phyloP scores from a whole-genome alignment of 768 basidiomycete species.

The Exsudoporus frostii region DNA sequence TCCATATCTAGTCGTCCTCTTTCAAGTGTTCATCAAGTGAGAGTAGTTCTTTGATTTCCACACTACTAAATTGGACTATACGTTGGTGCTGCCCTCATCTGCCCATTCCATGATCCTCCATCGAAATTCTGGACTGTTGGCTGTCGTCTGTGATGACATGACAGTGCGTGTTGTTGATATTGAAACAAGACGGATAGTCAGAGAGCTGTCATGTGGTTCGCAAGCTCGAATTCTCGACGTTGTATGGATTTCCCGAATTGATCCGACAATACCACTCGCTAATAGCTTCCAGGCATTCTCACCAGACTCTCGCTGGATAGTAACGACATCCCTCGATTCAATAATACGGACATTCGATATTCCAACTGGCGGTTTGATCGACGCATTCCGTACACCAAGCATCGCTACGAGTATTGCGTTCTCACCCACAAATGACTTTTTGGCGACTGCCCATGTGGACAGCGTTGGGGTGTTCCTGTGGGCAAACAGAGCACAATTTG shows the following conservation, averaged over 20 bases:
- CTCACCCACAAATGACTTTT: slow-evolving; percentile 93
- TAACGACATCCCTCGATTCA: slow-evolving; percentile 85
- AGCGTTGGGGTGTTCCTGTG: slow-evolving; percentile 95
- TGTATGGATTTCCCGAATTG: slow-evolving; percentile 44
- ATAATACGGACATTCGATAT: slow-evolving; percentile 94
- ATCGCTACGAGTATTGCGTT: slow-evolving; percentile 89
- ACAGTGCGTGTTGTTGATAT: slow-evolving; percentile 85
- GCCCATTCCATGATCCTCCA: slow-evolving; percentile 73
- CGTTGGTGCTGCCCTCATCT: slow-evolving; percentile 63
- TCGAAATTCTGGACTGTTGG: slow-evolving; percentile 80
- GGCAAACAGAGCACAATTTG: slow-evolving; percentile 95
- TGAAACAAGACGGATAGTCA: slow-evolving; percentile 82
- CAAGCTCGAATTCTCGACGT: slow-evolving; percentile 84
- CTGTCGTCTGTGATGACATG: slow-evolving; percentile 82
- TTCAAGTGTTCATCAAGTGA: neutral
- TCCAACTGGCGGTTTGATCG: slow-evolving; percentile 88
- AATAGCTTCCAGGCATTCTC: slow-evolving; percentile 72
- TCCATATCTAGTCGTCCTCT: neutral
- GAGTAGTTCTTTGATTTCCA: slow-evolving; percentile 96
- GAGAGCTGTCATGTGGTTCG: slow-evolving; percentile 79
- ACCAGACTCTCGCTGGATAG: slow-evolving; percentile 91
- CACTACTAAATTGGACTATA: slow-evolving; percentile 68
- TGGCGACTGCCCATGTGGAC: slow-evolving; percentile 93
- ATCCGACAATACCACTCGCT: slow-evolving; percentile 1
- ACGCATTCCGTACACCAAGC: slow-evolving; percentile 84